Base-by-base conservation (phyloP, 2,329 filamentous ascomycete genomes). In the Claviceps capensis region DNA sequence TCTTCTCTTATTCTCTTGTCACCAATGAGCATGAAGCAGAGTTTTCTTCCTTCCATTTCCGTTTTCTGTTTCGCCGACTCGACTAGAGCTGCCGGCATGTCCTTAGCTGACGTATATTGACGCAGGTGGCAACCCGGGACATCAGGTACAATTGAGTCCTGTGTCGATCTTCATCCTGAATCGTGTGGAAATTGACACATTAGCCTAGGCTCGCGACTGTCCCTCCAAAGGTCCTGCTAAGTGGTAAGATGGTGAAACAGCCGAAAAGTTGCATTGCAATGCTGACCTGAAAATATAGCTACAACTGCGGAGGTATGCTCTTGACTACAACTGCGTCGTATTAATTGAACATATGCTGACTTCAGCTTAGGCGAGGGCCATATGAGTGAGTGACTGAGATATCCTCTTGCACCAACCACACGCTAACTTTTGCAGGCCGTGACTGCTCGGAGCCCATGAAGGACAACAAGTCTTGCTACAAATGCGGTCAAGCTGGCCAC, bases 401-500 rank as follows among this genome's bases (percentile, higher is more conserved):
- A 5, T 34, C n/a, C 5, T 23, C n/a, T 7, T 34, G 13, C 11
- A 30, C 4, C 8, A 41, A 26, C 16, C 17, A 42, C 30, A 40
- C 40, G 47, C n/a, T 56, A 50, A 51, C 37, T 4, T n/a, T 54
- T 13, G 23, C 56, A 86, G 83, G 86, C 79, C 88, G 90, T 70
- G 91, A 97, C 67, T 97, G 91, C 78, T 83, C 85, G 57, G 82
- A 88, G 68, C 85, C 88, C 55, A 81, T 86, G 64, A 95, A 95
- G 77, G 88, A 95, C 72, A 89, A 72, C 68, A 81, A 85, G 75
- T 78, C 81, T 62, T 86, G 81, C 76, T 86, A 85, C 74, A 79
- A 84, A 63, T 89, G 85, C 75, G 87, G 87, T 66, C 81, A 86
- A 70, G 72, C 82, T 60, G 91, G 89, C 57, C 91, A 97, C 78